Conservation (phyloP, 1,139 yeast species). For the Pichia sp. region DNA sequence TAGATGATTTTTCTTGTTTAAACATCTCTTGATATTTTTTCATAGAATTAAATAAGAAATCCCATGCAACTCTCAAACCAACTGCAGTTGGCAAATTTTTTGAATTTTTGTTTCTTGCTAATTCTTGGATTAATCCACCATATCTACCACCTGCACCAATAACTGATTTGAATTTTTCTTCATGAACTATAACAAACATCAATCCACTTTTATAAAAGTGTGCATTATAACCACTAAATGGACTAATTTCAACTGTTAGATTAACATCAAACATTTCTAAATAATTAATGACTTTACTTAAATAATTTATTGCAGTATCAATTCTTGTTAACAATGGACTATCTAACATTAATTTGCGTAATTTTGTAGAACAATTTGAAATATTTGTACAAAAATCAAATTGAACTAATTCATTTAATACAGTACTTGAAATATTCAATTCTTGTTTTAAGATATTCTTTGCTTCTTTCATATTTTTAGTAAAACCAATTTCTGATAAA, state of each 20-base stretch:
- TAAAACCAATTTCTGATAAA: conserved; percentile 70
- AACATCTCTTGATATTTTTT: conserved; percentile 43
- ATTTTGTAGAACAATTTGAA: conserved; percentile 53
- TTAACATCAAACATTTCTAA: conserved; percentile 55
- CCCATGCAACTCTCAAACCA: conserved; percentile 76
- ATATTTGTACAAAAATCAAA: conserved; percentile 73
- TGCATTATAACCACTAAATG: conserved; percentile 76
- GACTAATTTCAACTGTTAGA: conserved; percentile 43
- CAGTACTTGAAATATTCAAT: conserved; percentile 71
- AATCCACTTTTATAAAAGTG: conserved; percentile 72
- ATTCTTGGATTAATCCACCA: conserved; percentile 60
- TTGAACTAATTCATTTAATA: conserved; percentile 70
- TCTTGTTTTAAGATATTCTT: conserved; percentile 62
- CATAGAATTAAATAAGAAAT: conserved; percentile 46
- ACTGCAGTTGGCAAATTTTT: conserved; percentile 54
- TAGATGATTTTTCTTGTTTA: conserved; percentile 17
- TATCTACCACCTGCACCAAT: conserved; percentile 92
- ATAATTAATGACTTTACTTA: conserved; percentile 50
- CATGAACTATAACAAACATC: conserved; percentile 71
- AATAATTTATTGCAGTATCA: conserved; percentile 56
- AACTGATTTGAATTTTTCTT: conserved; percentile 45
- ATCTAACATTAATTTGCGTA: conserved; percentile 68
- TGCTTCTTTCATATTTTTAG: conserved; percentile 59
- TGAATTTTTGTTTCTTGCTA: conserved; percentile 41
- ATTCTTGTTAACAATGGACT: conserved; percentile 59